Conservation (phyloP, 2,329 filamentous ascomycete species). For the Xylariales sp. region DNA sequence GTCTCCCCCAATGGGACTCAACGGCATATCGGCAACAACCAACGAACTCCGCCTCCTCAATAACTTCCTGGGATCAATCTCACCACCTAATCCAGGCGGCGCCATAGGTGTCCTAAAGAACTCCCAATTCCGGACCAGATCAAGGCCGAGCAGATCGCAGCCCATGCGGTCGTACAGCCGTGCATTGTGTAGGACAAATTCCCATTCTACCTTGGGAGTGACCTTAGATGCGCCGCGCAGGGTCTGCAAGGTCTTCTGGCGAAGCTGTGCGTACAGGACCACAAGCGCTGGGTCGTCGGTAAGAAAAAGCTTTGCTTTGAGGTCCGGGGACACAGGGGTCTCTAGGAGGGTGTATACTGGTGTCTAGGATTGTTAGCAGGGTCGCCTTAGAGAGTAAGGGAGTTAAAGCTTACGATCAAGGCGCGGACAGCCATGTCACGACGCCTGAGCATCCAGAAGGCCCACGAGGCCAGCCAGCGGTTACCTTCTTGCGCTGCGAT, state of each 20-base stretch:
- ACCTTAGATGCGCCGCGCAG: slow-evolving; percentile 81
- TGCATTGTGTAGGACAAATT: slow-evolving; percentile 83
- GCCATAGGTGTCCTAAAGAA: slow-evolving; percentile 50
- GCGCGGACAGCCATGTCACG: slow-evolving; percentile 80
- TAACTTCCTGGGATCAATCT: slow-evolving; percentile 60
- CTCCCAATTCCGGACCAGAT: slow-evolving; percentile 79
- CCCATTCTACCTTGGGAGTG: slow-evolving; percentile 75
- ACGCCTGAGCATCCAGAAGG: slow-evolving; percentile 83
- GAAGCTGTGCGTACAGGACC: slow-evolving; percentile 79
- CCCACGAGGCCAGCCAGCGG: slow-evolving; percentile 92
- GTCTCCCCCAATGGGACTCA: slow-evolving; percentile 33
- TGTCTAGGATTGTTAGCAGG: slow-evolving; percentile 43
- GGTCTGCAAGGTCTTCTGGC: slow-evolving; percentile 76
- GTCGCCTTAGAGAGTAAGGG: not conserved
- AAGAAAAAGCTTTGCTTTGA: slow-evolving; percentile 74
- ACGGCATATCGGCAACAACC: slow-evolving; percentile 70
- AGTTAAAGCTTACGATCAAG: slow-evolving; percentile 58
- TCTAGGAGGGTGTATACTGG: slow-evolving; percentile 72
- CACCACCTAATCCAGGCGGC: slow-evolving; percentile 37
- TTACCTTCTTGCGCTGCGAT: slow-evolving; percentile 78
- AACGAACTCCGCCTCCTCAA: slow-evolving; percentile 69
- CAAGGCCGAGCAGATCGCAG: slow-evolving; percentile 82
- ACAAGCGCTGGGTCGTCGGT: slow-evolving; percentile 89
- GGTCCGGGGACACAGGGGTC: slow-evolving; percentile 61
- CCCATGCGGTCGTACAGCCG: slow-evolving; percentile 86